A percentile compares a stretch with the other conserved stretches of the same genome.
These are phyloP conservation scores for Gnaphalium uliginosum DNA, from an alignment of 129 eudicot species.

Conservation along the genomic window DNA sequence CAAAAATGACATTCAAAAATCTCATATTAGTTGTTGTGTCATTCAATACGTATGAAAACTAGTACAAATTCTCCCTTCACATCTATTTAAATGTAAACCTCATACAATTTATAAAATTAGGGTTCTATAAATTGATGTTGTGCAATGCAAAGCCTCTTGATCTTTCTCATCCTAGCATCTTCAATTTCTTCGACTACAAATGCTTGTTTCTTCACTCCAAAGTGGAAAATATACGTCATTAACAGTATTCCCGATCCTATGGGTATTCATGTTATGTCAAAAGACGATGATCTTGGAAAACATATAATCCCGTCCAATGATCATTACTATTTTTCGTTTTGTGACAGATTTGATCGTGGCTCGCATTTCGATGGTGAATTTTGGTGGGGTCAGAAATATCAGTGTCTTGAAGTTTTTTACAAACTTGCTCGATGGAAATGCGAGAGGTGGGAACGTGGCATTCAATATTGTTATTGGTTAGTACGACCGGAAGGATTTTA, in stretches of 20 bases:
- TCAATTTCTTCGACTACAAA: conserved; percentile 19
- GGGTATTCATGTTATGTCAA: conserved; percentile 25
- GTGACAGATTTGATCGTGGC: conserved; percentile 22
- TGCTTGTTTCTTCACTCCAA: conserved; percentile 33
- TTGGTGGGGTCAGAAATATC: conserved; percentile 33
- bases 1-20: neutral
- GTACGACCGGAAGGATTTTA: conserved; percentile 33
- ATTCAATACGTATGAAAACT: conserved; percentile 19
- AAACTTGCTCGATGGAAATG: conserved; percentile 26
- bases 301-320: conserved; percentile 12
- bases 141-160: conserved; percentile 23
- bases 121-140: neutral
- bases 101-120: no score
- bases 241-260: conserved; percentile 17
- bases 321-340: conserved; percentile 22
- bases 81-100: neutral
- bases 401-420: conserved; percentile 25
- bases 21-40: conserved; percentile 22
- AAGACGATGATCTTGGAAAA: conserved; percentile 36
- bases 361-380: conserved; percentile 33
- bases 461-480: conserved; percentile 37
- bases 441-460: conserved; percentile 16
- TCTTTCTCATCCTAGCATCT: conserved; percentile 21
- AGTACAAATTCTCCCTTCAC: neutral
- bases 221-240: conserved; percentile 27